These are phyloP conservation scores for Triticum turgidum DNA, from an alignment of 176 grass and related monocot species.

Conservation along the genomic window DNA sequence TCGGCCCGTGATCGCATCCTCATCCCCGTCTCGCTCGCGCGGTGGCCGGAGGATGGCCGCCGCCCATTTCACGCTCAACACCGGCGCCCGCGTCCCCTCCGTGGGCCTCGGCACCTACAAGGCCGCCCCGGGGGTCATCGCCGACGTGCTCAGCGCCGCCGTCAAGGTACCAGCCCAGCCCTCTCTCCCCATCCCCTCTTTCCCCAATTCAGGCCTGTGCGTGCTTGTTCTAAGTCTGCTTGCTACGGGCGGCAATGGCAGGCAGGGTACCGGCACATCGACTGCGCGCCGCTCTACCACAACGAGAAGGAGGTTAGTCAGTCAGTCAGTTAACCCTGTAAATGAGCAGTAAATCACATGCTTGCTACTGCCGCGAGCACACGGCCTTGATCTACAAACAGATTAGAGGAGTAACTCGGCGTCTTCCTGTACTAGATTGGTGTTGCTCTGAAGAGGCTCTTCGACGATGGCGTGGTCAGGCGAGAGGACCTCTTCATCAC, in stretches of 20 bases:
- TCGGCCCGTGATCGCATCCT: neutral
- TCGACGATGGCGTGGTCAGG: conserved; percentile 57
- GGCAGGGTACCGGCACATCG: conserved; percentile 82
- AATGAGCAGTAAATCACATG: neutral
- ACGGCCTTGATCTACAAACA: neutral
- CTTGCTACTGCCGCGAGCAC: neutral
- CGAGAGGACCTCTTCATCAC: conserved; percentile 77
- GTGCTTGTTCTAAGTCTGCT: neutral
- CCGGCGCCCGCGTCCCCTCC: conserved; percentile 69
- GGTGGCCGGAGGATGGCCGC: conserved; percentile 31
- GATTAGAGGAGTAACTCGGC: neutral
- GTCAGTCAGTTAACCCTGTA: neutral
- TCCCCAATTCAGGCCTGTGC: neutral
- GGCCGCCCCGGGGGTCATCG: conserved; percentile 48
- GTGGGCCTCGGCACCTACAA: conserved; percentile 81
- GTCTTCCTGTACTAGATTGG: conserved; percentile 42
- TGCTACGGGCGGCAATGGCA: conserved; percentile 10
- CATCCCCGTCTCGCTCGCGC: no score
- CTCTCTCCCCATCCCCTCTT: neutral
- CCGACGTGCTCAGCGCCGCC: conserved; percentile 46
- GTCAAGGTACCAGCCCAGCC: conserved; percentile 43
- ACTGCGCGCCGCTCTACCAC: conserved; percentile 63
- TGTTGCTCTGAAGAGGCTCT: conserved; percentile 56
- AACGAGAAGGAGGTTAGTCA: conserved; percentile 69
- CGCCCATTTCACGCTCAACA: conserved; percentile 67